A percentile compares a stretch with the other conserved stretches of the same genome.
Evolutionary conservation across 2,329 filamentous ascomycete genomes (phyloP).

Genomic region (Arthrobotrys megalospora): DNA sequence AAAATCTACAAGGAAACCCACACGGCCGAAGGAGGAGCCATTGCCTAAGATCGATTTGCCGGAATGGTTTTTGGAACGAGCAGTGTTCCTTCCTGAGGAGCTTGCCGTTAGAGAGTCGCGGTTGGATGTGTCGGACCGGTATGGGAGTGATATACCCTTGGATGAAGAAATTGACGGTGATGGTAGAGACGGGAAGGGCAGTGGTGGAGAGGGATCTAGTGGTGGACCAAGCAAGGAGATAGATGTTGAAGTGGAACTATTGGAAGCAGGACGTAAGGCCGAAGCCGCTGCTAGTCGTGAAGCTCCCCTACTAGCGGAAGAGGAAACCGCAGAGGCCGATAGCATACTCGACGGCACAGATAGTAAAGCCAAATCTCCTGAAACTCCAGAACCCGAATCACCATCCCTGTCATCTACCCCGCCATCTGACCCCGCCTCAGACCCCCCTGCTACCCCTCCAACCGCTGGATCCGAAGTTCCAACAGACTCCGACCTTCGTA

Average conservation of each 20-base stretch:
- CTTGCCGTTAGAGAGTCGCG: conserved; percentile 27
- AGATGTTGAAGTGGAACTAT: conserved; percentile 39
- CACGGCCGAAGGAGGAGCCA: conserved; percentile 50
- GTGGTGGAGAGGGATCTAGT: conserved; percentile 41
- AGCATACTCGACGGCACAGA: background rate
- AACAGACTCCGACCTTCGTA: conserved; percentile 1
- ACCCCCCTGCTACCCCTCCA: conserved; percentile 17
- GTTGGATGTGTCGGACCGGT: conserved; percentile 60
- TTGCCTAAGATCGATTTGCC: conserved; percentile 70
- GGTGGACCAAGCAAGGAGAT: conserved; percentile 56
- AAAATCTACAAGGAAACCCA: conserved; percentile 45
- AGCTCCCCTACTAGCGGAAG: conserved; percentile 61
- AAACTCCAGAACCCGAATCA: conserved; percentile 5
- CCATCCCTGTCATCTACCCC: conserved; percentile 6
- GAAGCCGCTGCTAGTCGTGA: conserved; percentile 13
- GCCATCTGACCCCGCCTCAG: conserved; percentile 16
- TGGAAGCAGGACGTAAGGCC: conserved; percentile 13
- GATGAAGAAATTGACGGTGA: conserved; percentile 58
- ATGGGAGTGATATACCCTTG: conserved; percentile 61
- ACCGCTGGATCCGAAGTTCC: conserved; percentile 6
- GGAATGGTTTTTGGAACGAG: conserved; percentile 72
- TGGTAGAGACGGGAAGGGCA: conserved; percentile 30
- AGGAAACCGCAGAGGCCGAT: conserved; percentile 18
- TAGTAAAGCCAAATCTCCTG: conserved; percentile 8
- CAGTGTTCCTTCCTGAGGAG: conserved; percentile 69